These are phyloP conservation scores for Trichosporon inkin DNA, from an alignment of 1,284 basidiomycete species.

Conservation along the genomic window DNA sequence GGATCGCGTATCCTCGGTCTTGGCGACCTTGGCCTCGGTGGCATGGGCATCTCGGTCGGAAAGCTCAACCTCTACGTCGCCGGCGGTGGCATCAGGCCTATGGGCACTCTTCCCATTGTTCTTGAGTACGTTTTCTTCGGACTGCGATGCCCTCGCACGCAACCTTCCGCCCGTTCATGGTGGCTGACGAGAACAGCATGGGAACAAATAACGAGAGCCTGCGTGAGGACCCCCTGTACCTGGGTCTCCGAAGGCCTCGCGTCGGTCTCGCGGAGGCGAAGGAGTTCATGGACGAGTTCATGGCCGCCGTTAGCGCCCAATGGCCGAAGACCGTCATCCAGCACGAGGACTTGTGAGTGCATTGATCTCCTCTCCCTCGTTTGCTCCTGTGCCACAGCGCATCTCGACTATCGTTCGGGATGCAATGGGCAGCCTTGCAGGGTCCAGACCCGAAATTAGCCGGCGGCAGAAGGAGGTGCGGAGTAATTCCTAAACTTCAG, in stretches of 20 bases:
- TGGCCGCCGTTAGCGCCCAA: slow-evolving; percentile 67
- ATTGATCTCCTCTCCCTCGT: slow-evolving; percentile 13
- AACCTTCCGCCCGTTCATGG: background rate
- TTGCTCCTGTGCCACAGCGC: background rate
- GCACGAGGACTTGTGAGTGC: slow-evolving; percentile 75
- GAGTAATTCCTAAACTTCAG: background rate
- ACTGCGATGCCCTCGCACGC: background rate
- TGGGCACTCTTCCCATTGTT: slow-evolving; percentile 78
- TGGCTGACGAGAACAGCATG: slow-evolving; percentile 50
- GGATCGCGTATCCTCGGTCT: slow-evolving; percentile 90
- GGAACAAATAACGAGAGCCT: slow-evolving; percentile 82
- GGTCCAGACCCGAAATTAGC: slow-evolving; percentile 5
- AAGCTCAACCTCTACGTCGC: slow-evolving; percentile 90
- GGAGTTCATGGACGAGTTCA: slow-evolving; percentile 89
- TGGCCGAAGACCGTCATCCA: slow-evolving; percentile 82
- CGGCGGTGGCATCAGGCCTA: slow-evolving; percentile 74
- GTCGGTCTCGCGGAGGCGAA: slow-evolving; percentile 59
- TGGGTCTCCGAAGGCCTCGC: slow-evolving; percentile 73
- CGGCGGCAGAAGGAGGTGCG: slow-evolving; percentile 1
- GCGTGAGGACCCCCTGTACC: slow-evolving; percentile 83
- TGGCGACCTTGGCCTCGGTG: slow-evolving; percentile 68
- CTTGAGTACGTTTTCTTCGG: slow-evolving; percentile 49
- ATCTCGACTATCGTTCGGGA: background rate
- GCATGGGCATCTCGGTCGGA: slow-evolving; percentile 86
- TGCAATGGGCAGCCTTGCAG: background rate